phyloP scores from a whole-genome alignment of 1,284 basidiomycete genomes.

The Sanghuangporus sanghuang region DNA sequence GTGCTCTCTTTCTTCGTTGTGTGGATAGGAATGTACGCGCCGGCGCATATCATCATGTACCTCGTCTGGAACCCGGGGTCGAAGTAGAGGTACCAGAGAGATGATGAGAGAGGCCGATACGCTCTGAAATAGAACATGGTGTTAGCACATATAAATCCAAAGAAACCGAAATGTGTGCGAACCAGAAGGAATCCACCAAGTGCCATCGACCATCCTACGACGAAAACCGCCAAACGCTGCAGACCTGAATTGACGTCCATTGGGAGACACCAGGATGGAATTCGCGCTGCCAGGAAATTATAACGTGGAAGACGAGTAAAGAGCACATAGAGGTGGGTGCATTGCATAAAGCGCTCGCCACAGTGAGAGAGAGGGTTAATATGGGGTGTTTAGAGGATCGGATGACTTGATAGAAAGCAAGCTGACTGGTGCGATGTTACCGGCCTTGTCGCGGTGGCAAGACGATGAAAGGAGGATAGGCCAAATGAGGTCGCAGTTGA shows the following conservation, averaged over 20 bases:
- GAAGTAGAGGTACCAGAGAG: slow-evolving; percentile 3
- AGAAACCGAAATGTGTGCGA: not conserved
- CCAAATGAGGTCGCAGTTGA: not conserved
- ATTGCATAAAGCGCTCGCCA: slow-evolving; percentile 8
- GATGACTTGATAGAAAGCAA: not conserved
- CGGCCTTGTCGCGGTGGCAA: not conserved
- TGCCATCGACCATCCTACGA: slow-evolving; percentile 16
- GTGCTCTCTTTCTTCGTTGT: not conserved
- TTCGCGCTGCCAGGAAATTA: not conserved
- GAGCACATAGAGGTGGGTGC: not conserved
- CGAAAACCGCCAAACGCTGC: slow-evolving; percentile 5
- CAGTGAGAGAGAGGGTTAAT: not conserved
- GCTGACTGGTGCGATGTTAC: not conserved
- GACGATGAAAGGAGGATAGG: not conserved
- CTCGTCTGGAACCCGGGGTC: not conserved
- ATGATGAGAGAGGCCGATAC: slow-evolving; percentile 5
- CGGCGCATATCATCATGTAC: not conserved
- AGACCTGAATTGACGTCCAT: slow-evolving; percentile 11
- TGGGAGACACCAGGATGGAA: not conserved
- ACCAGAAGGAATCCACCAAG: slow-evolving; percentile 16
- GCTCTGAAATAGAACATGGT: slow-evolving; percentile 1
- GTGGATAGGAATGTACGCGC: not conserved
- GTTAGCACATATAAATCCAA: not conserved
- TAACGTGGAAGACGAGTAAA: not conserved
- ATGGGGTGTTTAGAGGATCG: not conserved